Base-by-base conservation (phyloP, 306 rosid species). In the Hippophae tibetana region DNA sequence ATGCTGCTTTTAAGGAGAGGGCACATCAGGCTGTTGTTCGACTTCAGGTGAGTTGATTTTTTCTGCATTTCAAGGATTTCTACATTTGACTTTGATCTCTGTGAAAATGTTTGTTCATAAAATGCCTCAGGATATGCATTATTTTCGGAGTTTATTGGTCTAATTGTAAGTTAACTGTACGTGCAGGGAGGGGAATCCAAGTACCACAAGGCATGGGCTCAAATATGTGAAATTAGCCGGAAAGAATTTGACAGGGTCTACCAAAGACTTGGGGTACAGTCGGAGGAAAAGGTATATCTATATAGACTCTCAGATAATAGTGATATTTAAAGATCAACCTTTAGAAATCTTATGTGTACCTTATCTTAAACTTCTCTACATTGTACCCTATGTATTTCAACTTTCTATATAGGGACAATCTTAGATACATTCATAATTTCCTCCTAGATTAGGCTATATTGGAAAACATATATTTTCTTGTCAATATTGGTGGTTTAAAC, bases 1-100 rank as follows among this genome's bases (percentile, higher is more conserved):
- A 93, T 77, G 76, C 86, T 45, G 85, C 74, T 69, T 88, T 93
- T 53, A 88, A 93, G 81, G 82, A 69, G 76, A 86, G 76, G 70
- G 97, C 99, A 63, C 95, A 93, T 47, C 82, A 74, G 74, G 88
- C 97, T 45, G 97, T 93, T 60, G 82, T 93, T 74, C 84, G 48
- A 57, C 97, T 93, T 49, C 97, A 88, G 95, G 99, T 86, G 70
- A 76, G 65, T 60, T 62, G 57, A 51, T 10, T 52, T 40, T 54
- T 54, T 11, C 38, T 7, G 42, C n/a, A 13, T 64, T 52, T 14
- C 23, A 46, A 63, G 45, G 67, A 54, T 31, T 31, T 31, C 3
- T 53, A 31, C 54, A 8, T 23, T 23, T n/a, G 26, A 43, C 5
- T 10, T 67, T 66, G 63, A 47, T 62, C 54, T 57, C 26, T 70